Base-by-base conservation (phyloP, 2,329 filamentous ascomycete species). In the Clonostachys sp. region DNA sequence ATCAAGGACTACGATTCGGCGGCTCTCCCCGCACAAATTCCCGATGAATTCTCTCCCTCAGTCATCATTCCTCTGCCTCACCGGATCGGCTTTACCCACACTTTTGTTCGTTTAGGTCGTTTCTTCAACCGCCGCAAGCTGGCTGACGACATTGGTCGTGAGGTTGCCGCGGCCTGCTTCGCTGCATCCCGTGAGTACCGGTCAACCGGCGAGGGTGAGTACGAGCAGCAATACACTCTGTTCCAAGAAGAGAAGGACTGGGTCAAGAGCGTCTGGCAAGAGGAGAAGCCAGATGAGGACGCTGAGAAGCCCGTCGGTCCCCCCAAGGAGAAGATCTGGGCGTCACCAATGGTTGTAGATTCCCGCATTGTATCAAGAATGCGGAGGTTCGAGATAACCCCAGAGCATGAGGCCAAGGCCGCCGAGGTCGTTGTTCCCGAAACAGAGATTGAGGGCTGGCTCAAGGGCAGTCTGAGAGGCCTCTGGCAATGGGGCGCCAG, bases 41-140 rank as follows among this genome's bases (percentile, higher is more conserved):
- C 92, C 5, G 61, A 73, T 52, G 80, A 85, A 50, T 82, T 99
- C 59, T 80, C 84, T 36, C 90, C 90, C 41, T 84, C 86, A 6
- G 74, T 79, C 20, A 77, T 87, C 13, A 78, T 99, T 50, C 74
- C 81, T 40, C 88, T 95, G 65, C 92, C 92, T 1, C 92, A 97
- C 64, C 80, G 96, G 49, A 85, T 99, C 33, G 94, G 94, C 50
- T 95, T 99, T 74, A 73, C 88, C 52, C 92, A 94, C 70, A 96
- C 92, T 4, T 88, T 91, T 1, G 87, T 84, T 54, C 86, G 94
- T 50, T 76, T 97, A 51, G 87, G 87, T 61, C 87, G 94, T 54
- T 99, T 91, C 77, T 75, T 99, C 51, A 95, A 86, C 64, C 85
- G 86, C 51, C 86, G 94, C 46, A 71, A 81, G 52, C 77, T 96